phyloP scores from a whole-genome alignment of 176 grass and related monocot species.

The Oryza punctata region DNA sequence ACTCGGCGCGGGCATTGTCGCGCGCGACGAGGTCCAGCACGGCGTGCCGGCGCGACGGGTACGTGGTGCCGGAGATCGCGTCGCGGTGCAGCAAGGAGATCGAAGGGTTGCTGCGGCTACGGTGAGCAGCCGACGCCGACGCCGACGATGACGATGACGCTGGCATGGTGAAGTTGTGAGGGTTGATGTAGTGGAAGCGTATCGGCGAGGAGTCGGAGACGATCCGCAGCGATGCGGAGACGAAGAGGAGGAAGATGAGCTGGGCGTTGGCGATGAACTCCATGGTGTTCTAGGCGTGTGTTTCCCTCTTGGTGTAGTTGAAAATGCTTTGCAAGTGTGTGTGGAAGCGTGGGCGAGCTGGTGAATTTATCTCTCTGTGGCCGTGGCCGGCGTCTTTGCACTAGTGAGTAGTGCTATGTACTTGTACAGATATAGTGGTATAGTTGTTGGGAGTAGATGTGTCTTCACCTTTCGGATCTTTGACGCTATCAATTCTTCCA shows the following conservation, averaged over 20 bases:
- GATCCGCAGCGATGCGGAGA: slow-evolving; percentile 1
- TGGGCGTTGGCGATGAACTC: not conserved
- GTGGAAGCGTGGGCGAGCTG: not conserved
- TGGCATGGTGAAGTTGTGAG: slow-evolving; percentile 38
- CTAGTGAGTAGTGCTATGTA: not conserved
- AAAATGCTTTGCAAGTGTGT: not conserved
- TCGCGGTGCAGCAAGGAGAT: slow-evolving; percentile 66
- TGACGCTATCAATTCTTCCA: not conserved
- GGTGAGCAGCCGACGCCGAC: not conserved
- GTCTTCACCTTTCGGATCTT: not conserved
- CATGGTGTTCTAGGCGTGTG: slow-evolving; percentile 9
- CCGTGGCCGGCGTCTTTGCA: not conserved
- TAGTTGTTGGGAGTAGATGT: not conserved
- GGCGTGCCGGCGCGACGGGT: slow-evolving; percentile 42
- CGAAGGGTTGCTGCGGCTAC: slow-evolving; percentile 19
- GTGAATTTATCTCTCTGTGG: slow-evolving; percentile 52
- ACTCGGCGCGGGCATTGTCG: slow-evolving; percentile 45
- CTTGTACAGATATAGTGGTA: not conserved
- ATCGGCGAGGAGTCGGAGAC: slow-evolving; percentile 23
- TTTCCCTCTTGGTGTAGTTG: not conserved
- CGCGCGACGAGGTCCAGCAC: slow-evolving; percentile 28
- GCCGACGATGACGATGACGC: not conserved
- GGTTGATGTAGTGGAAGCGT: slow-evolving; percentile 57
- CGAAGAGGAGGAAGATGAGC: slow-evolving; percentile 36
- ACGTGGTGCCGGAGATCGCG: slow-evolving; percentile 38